These are phyloP conservation scores for Alternaria rosae DNA, from an alignment of 2,329 filamentous ascomycete genomes.

Conservation along the genomic window DNA sequence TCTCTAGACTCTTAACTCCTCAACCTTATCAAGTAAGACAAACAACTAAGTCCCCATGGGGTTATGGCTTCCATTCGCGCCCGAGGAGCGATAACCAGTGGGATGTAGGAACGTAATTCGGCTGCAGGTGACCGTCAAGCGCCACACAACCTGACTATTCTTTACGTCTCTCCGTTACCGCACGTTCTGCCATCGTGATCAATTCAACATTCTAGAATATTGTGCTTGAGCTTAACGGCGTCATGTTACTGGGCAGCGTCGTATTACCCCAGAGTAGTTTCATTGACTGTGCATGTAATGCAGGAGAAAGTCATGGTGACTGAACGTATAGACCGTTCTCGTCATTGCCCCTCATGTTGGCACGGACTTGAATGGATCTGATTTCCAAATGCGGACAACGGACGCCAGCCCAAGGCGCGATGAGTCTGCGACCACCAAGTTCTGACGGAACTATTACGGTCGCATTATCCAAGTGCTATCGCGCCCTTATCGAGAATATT, in stretches of 20 bases:
- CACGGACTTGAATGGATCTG: conserved; percentile 39
- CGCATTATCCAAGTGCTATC: conserved; percentile 22
- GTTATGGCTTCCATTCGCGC: conserved; percentile 38
- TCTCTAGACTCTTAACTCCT: conserved; percentile 16
- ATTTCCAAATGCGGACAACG: conserved; percentile 40
- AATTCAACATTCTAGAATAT: conserved; percentile 13
- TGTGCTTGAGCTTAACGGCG: conserved; percentile 9
- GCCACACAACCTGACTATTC: conserved; percentile 23
- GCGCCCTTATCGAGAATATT: conserved; percentile 18
- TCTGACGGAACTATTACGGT: conserved; percentile 19
- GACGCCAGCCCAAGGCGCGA: conserved; percentile 28
- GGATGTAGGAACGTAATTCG: conserved; percentile 36
- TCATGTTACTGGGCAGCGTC: conserved; percentile 16
- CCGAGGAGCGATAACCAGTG: conserved; percentile 28
- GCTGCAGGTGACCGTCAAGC: conserved; percentile 26
- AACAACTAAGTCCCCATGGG: conserved; percentile 35
- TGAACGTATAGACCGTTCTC: conserved; percentile 29
- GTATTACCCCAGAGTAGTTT: conserved; percentile 13
- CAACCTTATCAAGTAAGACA: conserved; percentile 37
- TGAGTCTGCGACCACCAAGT: conserved; percentile 25
- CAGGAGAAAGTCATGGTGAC: conserved; percentile 32
- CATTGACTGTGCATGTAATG: conserved; percentile 19
- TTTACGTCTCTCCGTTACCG: conserved; percentile 15
- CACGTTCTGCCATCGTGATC: conserved; percentile 35
- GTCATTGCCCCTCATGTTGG: conserved; percentile 35